These are phyloP conservation scores for Ustilago sp. DNA, from an alignment of 1,284 basidiomycete species.

Conservation along the genomic window DNA sequence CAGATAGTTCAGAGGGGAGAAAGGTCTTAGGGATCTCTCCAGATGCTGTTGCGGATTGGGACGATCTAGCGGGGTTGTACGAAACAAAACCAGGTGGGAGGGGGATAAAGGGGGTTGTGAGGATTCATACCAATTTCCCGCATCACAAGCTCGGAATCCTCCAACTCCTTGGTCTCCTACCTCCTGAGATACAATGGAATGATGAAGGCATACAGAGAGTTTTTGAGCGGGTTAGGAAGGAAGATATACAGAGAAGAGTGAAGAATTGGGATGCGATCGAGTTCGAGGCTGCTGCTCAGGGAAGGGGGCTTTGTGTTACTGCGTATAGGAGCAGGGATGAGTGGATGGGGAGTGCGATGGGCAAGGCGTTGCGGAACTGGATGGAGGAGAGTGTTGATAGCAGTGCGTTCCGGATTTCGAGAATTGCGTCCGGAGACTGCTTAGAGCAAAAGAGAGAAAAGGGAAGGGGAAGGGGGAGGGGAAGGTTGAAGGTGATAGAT, in stretches of 20 bases:
- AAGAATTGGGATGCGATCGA: conserved; percentile 31
- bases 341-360: conserved; percentile 32
- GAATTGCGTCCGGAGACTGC: not conserved
- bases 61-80: conserved; percentile 30
- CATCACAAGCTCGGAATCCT: conserved; percentile 45
- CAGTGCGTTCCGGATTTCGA: conserved; percentile 20
- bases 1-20: conserved; percentile 9
- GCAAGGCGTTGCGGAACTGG: conserved; percentile 17
- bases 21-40: conserved; percentile 8
- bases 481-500: conserved; percentile 25
- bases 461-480: too few species aligned
- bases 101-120: conserved; percentile 8
- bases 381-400: conserved; percentile 12
- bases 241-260: conserved; percentile 16
- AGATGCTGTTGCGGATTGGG: conserved; percentile 32
- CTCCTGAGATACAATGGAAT: conserved; percentile 1
- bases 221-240: not conserved
- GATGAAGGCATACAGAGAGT: conserved; percentile 8
- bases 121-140: conserved; percentile 45
- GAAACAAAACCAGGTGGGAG: conserved; percentile 1
- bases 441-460: not conserved
- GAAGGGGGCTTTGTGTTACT: conserved; percentile 30
- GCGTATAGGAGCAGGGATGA: conserved; percentile 21
- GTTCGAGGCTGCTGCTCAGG: conserved; percentile 27
- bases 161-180: conserved; percentile 21